Conservation (phyloP, 2,329 filamentous ascomycete genomes). For the Fusarium sacchari region DNA sequence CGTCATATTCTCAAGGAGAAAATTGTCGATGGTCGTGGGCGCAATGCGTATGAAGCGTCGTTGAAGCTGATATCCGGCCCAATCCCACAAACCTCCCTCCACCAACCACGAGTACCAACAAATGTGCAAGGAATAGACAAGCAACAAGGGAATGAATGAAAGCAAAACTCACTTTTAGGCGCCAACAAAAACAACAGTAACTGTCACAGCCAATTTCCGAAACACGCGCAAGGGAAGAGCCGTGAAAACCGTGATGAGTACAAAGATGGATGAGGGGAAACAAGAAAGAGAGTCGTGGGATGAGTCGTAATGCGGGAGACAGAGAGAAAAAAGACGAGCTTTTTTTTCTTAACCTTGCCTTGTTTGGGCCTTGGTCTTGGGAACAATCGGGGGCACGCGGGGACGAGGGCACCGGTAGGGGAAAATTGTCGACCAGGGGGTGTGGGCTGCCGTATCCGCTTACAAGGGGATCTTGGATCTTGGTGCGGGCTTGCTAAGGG, state of each 20-base stretch:
- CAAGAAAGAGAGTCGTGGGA: conserved; percentile 48
- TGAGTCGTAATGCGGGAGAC: conserved; percentile 47
- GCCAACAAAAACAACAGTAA: conserved; percentile 61
- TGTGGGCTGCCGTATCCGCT: conserved; percentile 45
- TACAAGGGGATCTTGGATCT: conserved; percentile 48
- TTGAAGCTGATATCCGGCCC: conserved; percentile 20
- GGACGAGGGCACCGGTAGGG: conserved; percentile 48
- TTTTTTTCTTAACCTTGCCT: conserved; percentile 49
- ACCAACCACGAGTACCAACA: conserved; percentile 31
- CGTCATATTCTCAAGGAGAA: background rate
- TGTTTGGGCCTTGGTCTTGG: conserved; percentile 47
- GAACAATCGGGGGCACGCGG: conserved; percentile 46
- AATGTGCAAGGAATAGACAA: conserved; percentile 34
- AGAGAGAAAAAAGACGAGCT: conserved; percentile 48
- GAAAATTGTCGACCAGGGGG: conserved; percentile 47
- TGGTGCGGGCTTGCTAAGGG: conserved; percentile 41
- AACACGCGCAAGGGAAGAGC: conserved; percentile 61
- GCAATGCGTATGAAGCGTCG: conserved; percentile 10
- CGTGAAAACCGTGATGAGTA: conserved; percentile 53
- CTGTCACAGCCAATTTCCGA: conserved; percentile 56
- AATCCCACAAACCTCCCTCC: conserved; percentile 31
- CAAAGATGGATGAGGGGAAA: conserved; percentile 48
- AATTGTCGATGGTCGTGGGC: conserved; percentile 10
- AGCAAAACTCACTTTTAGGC: conserved; percentile 64
- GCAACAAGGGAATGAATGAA: conserved; percentile 26